A percentile compares a stretch with the other conserved stretches of the same genome.
Evolutionary conservation across 441 rosid species (phyloP).

Genomic region (Euphorbia celastroides): DNA sequence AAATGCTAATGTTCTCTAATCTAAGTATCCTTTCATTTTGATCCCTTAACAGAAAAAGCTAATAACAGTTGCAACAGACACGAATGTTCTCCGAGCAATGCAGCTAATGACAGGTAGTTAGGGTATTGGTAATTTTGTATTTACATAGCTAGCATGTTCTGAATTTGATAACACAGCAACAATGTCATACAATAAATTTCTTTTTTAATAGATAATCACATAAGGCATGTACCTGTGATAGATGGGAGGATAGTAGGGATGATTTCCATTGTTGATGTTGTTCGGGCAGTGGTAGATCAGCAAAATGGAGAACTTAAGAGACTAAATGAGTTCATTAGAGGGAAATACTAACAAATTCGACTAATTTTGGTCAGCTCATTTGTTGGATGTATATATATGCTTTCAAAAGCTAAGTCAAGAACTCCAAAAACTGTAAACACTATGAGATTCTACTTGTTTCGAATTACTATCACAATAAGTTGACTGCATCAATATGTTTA

Average conservation of each 20-base stretch:
- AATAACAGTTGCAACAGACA: conserved; percentile 65
- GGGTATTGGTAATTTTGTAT: not conserved
- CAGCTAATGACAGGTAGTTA: conserved; percentile 78
- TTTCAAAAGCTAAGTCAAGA: conserved; percentile 3
- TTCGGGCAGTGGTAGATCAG: conserved; percentile 72
- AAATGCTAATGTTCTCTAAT: not conserved
- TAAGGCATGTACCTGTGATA: conserved; percentile 77
- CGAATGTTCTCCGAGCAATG: conserved; percentile 74
- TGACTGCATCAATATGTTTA: conserved; percentile 7
- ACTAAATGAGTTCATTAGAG: conserved; percentile 66
- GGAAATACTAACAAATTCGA: conserved; percentile 47
- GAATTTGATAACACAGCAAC: conserved; percentile 5
- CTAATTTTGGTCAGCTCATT: not conserved
- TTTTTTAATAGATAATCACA: conserved; percentile 43
- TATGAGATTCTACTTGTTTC: conserved; percentile 12
- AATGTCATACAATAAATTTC: not conserved
- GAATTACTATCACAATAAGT: conserved; percentile 9
- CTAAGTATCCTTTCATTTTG: not conserved
- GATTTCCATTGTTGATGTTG: conserved; percentile 76
- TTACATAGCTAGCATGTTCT: not conserved
- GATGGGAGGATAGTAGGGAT: conserved; percentile 78
- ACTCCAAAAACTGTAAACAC: not conserved
- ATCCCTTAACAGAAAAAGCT: conserved; percentile 48
- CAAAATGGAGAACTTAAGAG: conserved; percentile 62
- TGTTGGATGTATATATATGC: not conserved